Conservation (phyloP, 164 flowering plant genomes). For the Chimonanthus salicifolius region DNA sequence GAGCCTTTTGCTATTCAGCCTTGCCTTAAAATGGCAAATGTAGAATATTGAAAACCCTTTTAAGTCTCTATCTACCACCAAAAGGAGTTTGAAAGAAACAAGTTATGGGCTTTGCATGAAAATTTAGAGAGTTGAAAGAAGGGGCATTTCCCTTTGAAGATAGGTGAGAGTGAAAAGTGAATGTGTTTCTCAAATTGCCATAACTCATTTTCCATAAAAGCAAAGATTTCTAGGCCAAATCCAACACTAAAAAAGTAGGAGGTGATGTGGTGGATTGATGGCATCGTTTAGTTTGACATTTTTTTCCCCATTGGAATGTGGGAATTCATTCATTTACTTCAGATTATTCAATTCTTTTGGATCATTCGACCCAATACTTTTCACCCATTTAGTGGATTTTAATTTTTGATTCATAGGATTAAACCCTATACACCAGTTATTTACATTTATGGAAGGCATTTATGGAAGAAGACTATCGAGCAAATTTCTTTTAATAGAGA, state of each 20-base stretch:
- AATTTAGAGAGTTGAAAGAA: not conserved
- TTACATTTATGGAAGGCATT: not conserved
- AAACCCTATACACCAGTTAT: not conserved
- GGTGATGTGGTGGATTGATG: not conserved
- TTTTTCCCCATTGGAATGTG: not conserved
- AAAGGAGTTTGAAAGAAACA: not conserved
- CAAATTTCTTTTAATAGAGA: not conserved
- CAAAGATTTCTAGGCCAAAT: not conserved
- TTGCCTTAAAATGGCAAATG: not conserved
- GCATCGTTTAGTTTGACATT: slow-evolving; percentile 9
- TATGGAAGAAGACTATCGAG: not conserved
- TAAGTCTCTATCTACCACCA: not conserved
- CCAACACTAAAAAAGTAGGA: not conserved
- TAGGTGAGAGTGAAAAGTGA: not conserved
- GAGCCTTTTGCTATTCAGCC: not conserved
- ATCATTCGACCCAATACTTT: not conserved
- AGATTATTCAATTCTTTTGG: not conserved
- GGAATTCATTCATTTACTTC: not conserved
- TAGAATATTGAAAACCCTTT: not conserved
- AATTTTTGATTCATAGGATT: not conserved
- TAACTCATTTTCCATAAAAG: not conserved
- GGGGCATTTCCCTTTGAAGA: not conserved
- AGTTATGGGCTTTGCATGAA: not conserved
- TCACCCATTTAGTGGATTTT: not conserved
- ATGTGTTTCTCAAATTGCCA: not conserved